Evolutionary conservation across 1,284 basidiomycete species (phyloP).

Genomic region (Bjerkandera adusta): DNA sequence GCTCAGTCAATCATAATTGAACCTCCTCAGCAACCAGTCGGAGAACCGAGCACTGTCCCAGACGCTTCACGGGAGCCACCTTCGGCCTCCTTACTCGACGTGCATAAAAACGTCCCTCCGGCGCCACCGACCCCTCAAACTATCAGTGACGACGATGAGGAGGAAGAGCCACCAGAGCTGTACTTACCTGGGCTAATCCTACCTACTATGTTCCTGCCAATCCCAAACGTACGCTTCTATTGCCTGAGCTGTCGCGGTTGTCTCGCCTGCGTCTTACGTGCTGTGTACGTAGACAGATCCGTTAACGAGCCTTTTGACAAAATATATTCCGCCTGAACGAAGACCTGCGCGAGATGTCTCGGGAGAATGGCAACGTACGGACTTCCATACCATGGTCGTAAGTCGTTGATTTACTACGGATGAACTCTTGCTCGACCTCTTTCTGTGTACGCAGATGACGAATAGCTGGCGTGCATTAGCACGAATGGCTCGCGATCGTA

Average conservation of each 20-base stretch:
- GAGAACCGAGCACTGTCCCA: too few relatives aligned
- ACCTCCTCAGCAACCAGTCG: conserved; percentile 10
- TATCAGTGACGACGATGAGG: too few relatives aligned
- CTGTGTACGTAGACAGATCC: conserved; percentile 66
- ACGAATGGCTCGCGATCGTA: conserved; percentile 72
- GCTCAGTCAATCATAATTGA: conserved; percentile 18
- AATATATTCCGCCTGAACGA: conserved; percentile 76
- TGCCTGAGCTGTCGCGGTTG: conserved; percentile 13
- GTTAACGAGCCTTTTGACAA: conserved; percentile 71
- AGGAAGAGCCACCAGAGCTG: conserved; percentile 51
- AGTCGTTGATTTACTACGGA: conserved; percentile 26
- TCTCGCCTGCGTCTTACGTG: conserved; percentile 20
- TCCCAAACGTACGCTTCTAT: conserved; percentile 68
- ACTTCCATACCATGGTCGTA: conserved; percentile 77
- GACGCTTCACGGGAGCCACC: conserved; percentile 15
- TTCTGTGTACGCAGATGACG: conserved; percentile 54
- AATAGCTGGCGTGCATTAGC: conserved; percentile 83
- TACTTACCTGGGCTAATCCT: conserved; percentile 55
- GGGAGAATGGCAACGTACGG: conserved; percentile 68
- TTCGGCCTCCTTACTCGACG: conserved; percentile 20
- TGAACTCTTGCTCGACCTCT: conserved; percentile 19
- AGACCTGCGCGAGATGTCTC: conserved; percentile 68
- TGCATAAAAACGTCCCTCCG: conserved; percentile 37
- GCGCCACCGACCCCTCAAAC: conserved; percentile 37
- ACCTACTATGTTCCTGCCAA: conserved; percentile 78